A percentile compares a stretch with the other conserved stretches of the same genome.
Evolutionary conservation across 1,284 basidiomycete species (phyloP).

Genomic region (Ganoderma meredithae): DNA sequence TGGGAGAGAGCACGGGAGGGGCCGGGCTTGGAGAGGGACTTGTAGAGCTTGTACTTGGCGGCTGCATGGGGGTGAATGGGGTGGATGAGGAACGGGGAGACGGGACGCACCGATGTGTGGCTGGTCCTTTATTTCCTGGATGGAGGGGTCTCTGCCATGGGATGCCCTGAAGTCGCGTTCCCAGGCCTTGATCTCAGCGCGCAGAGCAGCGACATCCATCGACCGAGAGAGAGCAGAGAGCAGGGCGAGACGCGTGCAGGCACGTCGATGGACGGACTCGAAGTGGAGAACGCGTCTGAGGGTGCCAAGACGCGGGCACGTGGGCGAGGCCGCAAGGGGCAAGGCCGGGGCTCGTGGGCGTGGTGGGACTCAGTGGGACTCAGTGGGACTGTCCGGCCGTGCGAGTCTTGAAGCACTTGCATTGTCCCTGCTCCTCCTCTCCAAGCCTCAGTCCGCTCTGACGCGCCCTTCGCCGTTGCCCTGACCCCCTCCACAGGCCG

Average conservation of each 20-base stretch:
- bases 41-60: constrained; percentile 85
- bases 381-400: no score
- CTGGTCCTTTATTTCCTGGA: constrained; percentile 80
- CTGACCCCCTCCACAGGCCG: constrained; percentile 9
- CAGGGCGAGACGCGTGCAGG: constrained; percentile 15
- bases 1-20: constrained; percentile 30
- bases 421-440: not conserved
- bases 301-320: constrained; percentile 21
- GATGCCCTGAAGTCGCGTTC: constrained; percentile 75
- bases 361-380: no score
- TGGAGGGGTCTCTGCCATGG: constrained; percentile 70
- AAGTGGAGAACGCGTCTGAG: constrained; percentile 8
- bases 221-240: constrained; percentile 37
- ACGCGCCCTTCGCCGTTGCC: not conserved
- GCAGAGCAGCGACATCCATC: constrained; percentile 63
- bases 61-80: constrained; percentile 53
- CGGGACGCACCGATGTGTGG: constrained; percentile 71
- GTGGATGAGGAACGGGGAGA: constrained; percentile 24
- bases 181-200: constrained; percentile 84
- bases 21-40: constrained; percentile 68
- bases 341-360: constrained; percentile 7
- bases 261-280: constrained; percentile 1
- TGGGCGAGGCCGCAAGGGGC: constrained; percentile 15
- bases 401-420: no score
- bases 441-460: not conserved